Conservation (phyloP, 805 yeast genomes). For the Wickerhamomyces alni region DNA sequence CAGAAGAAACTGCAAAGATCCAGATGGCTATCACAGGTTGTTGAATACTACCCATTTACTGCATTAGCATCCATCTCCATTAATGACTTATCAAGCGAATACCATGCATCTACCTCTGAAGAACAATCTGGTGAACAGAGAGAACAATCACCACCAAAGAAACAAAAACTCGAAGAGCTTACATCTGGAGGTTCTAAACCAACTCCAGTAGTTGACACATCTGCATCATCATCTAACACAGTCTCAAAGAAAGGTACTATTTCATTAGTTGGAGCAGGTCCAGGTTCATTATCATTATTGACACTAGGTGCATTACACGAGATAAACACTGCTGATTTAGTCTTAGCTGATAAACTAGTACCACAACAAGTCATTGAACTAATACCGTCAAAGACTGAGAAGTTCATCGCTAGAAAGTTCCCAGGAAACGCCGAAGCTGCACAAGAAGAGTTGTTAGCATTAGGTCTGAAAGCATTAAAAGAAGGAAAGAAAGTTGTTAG, state of each 20-base stretch:
- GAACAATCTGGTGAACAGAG: not conserved
- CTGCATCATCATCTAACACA: not conserved
- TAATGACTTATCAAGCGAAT: slow-evolving; percentile 46
- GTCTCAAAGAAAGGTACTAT: slow-evolving; percentile 42
- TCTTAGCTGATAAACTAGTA: slow-evolving; percentile 87
- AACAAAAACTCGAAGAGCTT: not conserved
- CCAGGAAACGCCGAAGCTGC: slow-evolving; percentile 97
- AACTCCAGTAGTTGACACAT: slow-evolving; percentile 15
- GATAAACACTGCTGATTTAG: slow-evolving; percentile 74
- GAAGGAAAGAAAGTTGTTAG: slow-evolving; percentile 78
- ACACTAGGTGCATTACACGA: slow-evolving; percentile 82
- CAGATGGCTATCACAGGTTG: slow-evolving; percentile 84
- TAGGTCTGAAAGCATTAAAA: slow-evolving; percentile 60
- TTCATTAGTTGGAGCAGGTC: slow-evolving; percentile 90
- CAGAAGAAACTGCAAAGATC: slow-evolving; percentile 53
- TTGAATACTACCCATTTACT: slow-evolving; percentile 80
- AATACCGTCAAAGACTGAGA: slow-evolving; percentile 69
- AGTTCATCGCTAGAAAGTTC: slow-evolving; percentile 86
- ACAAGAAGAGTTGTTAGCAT: slow-evolving; percentile 71
- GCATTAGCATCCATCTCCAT: slow-evolving; percentile 55
- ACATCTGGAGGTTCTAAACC: not conserved
- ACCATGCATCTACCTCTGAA: slow-evolving; percentile 27
- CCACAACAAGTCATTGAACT: slow-evolving; percentile 81
- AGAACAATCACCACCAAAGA: not conserved
- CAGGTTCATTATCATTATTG: slow-evolving; percentile 77